phyloP scores from a whole-genome alignment of 805 yeast species.

The Ascoidea tarda region DNA sequence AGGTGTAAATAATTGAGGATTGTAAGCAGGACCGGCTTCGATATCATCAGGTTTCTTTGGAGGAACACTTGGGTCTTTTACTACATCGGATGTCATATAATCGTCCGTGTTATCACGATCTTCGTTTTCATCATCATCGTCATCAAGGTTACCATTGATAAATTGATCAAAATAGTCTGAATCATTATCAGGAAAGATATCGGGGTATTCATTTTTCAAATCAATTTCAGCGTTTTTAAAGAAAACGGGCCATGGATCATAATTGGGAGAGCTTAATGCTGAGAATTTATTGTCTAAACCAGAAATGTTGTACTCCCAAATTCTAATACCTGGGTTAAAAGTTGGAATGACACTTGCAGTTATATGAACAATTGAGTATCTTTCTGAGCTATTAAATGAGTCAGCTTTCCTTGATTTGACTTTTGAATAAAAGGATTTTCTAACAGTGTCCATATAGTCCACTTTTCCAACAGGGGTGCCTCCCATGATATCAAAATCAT shows the following conservation, averaged over 20 bases:
- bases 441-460: conserved; percentile 40
- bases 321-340: conserved; percentile 68
- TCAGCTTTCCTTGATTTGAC: conserved; percentile 27
- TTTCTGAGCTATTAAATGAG: conserved; percentile 10
- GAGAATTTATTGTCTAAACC: conserved; percentile 23
- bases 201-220: neutral
- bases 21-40: conserved; percentile 65
- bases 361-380: conserved; percentile 59
- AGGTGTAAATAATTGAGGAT: conserved; percentile 61
- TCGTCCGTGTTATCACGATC: neutral
- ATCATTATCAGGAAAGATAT: neutral
- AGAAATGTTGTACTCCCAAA: conserved; percentile 76
- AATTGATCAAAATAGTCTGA: neutral
- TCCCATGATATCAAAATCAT: conserved; percentile 30
- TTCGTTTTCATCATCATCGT: conserved; percentile 12
- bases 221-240: conserved; percentile 31
- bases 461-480: conserved; percentile 59
- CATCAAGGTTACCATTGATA: conserved; percentile 2
- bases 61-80: conserved; percentile 47
- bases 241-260: conserved; percentile 45
- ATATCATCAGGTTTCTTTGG: conserved; percentile 36
- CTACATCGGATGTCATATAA: conserved; percentile 10
- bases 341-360: conserved; percentile 73
- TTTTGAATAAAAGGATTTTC: conserved; percentile 37
- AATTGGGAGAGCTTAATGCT: conserved; percentile 2